Evolutionary conservation across 2,329 filamentous ascomycete genomes (phyloP).

Genomic region (Dactylellina cionopaga): DNA sequence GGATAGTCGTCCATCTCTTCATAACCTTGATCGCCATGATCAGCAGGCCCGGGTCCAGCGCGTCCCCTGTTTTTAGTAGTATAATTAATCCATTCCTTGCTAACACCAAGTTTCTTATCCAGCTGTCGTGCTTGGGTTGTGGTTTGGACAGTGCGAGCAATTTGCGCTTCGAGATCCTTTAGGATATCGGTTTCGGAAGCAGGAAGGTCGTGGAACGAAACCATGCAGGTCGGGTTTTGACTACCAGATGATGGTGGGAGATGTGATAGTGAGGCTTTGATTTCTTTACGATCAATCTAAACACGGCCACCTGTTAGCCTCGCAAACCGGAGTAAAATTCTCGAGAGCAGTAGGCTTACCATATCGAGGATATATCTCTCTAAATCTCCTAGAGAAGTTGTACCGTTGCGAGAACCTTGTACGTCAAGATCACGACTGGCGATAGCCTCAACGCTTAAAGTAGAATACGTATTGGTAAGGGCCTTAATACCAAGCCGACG

Average conservation of each 20-base stretch:
- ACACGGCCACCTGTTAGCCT: background rate
- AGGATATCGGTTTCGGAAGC: slow-evolving; percentile 60
- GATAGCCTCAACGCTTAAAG: slow-evolving; percentile 67
- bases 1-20: slow-evolving; percentile 51
- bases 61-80: slow-evolving; percentile 61
- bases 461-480: slow-evolving; percentile 76
- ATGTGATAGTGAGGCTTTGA: slow-evolving; percentile 58
- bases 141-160: slow-evolving; percentile 65
- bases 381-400: slow-evolving; percentile 54
- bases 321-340: background rate
- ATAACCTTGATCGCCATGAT: slow-evolving; percentile 42
- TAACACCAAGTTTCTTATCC: slow-evolving; percentile 68
- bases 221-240: slow-evolving; percentile 55
- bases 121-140: slow-evolving; percentile 66
- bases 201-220: slow-evolving; percentile 56
- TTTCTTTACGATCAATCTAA: slow-evolving; percentile 57
- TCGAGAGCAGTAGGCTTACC: slow-evolving; percentile 45
- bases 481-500: slow-evolving; percentile 79
- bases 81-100: slow-evolving; percentile 69
- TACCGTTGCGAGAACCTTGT: slow-evolving; percentile 53
- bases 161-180: slow-evolving; percentile 65
- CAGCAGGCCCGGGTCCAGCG: slow-evolving; percentile 16
- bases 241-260: slow-evolving; percentile 55
- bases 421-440: slow-evolving; percentile 57
- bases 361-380: slow-evolving; percentile 57